Base-by-base conservation (phyloP, 1,139 yeast species). In the Arxiozyma telluris region DNA sequence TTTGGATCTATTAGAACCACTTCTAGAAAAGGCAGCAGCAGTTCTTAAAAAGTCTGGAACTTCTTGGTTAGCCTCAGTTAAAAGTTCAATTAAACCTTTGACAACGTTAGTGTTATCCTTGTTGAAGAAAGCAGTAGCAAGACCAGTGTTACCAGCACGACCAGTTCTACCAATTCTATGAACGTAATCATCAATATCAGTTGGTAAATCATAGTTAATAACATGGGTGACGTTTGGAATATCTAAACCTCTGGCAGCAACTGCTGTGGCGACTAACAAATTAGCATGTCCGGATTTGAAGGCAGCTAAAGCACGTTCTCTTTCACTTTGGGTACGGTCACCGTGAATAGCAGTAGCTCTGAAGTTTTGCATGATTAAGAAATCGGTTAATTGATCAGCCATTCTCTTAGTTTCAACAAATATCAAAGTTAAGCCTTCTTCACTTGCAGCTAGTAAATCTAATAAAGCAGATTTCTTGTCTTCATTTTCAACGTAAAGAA, bases 81-180 rank as follows among this genome's bases (percentile, higher is more conserved):
- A 83, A 66, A 94, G 81, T 57, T 88, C 96, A 69, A 89, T 73
- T 73, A 93, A 77, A 59, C 91, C 97, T 73, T 89, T 88, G 63
- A 83, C 94, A 68, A 93, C 80, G 70, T 90, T 90, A 71, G 80
- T 83, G 82, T 90, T 94, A 72, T 87, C 87, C 77, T 98, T 87
- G 85, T 93, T 93, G 77, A 93, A 89, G 79, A 93, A 93, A 54
- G 98, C 96, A 64, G 97, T 91, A 63, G 98, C 97, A 67, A 87
- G 80, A 86, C 98, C 98, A 61, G 87, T 84, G 78, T 93, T 93
- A 81, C 98, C 98, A 68, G 98, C 98, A 84, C 98, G 95, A 76
- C 98, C 98, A 68, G 98, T 93, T 85, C 98, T 94, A 81, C 98
- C 98, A 71, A 93, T 93, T 80, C 98, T 88, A 78, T 93, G 98